Evolutionary conservation across 805 yeast species (phyloP).

Genomic region (Brettanomyces bruxellensis): DNA sequence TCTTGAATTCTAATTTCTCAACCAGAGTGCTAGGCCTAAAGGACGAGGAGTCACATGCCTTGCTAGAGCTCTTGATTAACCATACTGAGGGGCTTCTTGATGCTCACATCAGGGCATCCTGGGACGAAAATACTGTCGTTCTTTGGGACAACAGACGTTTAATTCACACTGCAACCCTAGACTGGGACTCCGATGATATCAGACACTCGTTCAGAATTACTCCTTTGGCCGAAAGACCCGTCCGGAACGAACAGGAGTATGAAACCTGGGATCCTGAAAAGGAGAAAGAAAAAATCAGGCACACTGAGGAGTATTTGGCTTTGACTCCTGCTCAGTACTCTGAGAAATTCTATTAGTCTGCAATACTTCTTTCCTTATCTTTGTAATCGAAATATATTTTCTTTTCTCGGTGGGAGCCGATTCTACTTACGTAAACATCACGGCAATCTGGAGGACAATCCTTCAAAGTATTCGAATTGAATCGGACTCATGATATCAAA

Average conservation of each 20-base stretch:
- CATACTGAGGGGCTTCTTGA: conserved; percentile 47
- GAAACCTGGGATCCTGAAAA: conserved; percentile 23
- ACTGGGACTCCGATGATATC: conserved; percentile 57
- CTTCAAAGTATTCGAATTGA: too few species aligned
- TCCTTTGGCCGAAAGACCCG: conserved; percentile 64
- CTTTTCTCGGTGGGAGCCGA: neutral
- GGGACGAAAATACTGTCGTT: conserved; percentile 65
- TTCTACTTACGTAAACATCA: too few species aligned
- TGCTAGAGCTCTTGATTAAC: conserved; percentile 47
- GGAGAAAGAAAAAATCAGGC: conserved; percentile 12
- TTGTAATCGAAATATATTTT: neutral
- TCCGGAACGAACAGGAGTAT: conserved; percentile 23
- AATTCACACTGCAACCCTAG: conserved; percentile 60
- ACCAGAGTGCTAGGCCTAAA: conserved; percentile 64
- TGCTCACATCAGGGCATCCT: conserved; percentile 58
- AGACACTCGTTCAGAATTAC: conserved; percentile 73
- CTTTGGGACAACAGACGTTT: conserved; percentile 75
- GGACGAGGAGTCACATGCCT: conserved; percentile 56
- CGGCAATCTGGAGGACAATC: too few species aligned
- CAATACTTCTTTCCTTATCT: neutral
- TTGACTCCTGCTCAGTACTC: conserved; percentile 16
- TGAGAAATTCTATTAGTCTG: conserved; percentile 3
- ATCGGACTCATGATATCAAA: too few species aligned
- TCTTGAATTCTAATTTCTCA: conserved; percentile 51
- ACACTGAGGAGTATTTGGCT: conserved; percentile 9